These are phyloP conservation scores for Starmera quercuum DNA, from an alignment of 805 yeast genomes.

Conservation along the genomic window DNA sequence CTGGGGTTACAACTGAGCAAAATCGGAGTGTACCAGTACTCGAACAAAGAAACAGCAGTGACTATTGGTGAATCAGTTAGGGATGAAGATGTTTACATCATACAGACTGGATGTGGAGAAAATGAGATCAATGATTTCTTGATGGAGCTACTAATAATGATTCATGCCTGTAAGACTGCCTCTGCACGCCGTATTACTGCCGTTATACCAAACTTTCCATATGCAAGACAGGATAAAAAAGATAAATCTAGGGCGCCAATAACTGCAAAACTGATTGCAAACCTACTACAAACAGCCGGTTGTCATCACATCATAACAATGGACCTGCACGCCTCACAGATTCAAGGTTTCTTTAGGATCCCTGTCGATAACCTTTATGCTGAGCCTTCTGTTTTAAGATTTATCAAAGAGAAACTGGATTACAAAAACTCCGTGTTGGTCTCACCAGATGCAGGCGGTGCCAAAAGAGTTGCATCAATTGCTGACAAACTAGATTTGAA, in stretches of 20 bases:
- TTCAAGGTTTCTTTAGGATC: slow-evolving; percentile 91
- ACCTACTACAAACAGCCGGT: slow-evolving; percentile 87
- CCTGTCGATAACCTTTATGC: slow-evolving; percentile 96
- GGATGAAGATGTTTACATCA: slow-evolving; percentile 81
- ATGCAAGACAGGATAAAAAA: slow-evolving; percentile 95
- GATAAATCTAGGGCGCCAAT: slow-evolving; percentile 96
- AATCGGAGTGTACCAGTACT: slow-evolving; percentile 75
- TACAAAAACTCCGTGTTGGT: slow-evolving; percentile 64
- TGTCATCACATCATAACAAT: slow-evolving; percentile 93
- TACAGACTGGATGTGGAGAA: slow-evolving; percentile 82
- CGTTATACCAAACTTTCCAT: slow-evolving; percentile 91
- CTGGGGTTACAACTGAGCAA: slow-evolving; percentile 64
- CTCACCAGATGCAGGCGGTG: slow-evolving; percentile 99
- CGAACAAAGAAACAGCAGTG: slow-evolving; percentile 85
- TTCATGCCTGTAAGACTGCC: slow-evolving; percentile 93
- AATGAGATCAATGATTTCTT: slow-evolving; percentile 70
- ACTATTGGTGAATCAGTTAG: slow-evolving; percentile 82
- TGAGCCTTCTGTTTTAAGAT: slow-evolving; percentile 83
- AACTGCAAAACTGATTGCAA: slow-evolving; percentile 90
- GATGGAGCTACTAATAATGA: slow-evolving; percentile 82
- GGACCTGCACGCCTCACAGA: slow-evolving; percentile 97
- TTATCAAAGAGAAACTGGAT: slow-evolving; percentile 60
- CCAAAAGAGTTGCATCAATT: slow-evolving; percentile 89
- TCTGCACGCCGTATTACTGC: slow-evolving; percentile 93
- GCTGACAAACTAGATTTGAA: slow-evolving; percentile 90